phyloP scores from a whole-genome alignment of 169 alveolate species.

The Toxoplasma gondii region DNA sequence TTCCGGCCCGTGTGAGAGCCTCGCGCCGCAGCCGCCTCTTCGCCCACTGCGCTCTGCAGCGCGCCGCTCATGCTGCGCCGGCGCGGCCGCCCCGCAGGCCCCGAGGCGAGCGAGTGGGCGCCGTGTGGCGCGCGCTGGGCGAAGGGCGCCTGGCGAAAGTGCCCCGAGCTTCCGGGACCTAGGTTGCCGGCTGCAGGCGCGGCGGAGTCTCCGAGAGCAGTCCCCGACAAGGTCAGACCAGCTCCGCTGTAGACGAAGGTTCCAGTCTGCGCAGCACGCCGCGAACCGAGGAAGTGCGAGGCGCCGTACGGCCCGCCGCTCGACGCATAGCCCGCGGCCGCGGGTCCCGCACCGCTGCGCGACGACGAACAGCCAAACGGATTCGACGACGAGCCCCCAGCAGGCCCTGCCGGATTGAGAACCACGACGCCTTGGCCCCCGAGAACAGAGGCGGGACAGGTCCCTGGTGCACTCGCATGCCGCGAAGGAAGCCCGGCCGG shows the following conservation, averaged over 20 bases:
- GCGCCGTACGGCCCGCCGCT: too few species aligned
- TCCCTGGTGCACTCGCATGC: not conserved
- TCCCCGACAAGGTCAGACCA: not conserved
- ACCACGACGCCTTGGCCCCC: not conserved
- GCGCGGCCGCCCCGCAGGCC: not conserved
- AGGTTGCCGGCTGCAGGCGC: not conserved
- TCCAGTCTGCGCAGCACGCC: not conserved
- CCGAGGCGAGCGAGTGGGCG: not conserved
- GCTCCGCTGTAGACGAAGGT: not conserved
- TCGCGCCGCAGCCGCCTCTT: not conserved
- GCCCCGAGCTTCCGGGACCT: not conserved
- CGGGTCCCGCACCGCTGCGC: not conserved
- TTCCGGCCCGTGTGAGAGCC: not conserved
- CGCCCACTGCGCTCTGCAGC: not conserved
- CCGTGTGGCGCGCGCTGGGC: not conserved
- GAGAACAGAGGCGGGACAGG: not conserved
- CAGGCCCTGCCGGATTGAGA: not conserved
- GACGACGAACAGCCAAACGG: not conserved
- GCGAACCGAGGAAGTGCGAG: not conserved
- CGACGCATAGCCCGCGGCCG: not conserved
- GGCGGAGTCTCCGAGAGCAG: not conserved
- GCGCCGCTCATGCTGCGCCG: slow-evolving; percentile 2
- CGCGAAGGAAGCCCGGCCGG: not conserved
- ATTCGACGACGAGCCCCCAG: not conserved
- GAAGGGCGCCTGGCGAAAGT: not conserved